Evolutionary conservation across 179 eudicot species (phyloP).

Genomic region (Beta macrorhiza): DNA sequence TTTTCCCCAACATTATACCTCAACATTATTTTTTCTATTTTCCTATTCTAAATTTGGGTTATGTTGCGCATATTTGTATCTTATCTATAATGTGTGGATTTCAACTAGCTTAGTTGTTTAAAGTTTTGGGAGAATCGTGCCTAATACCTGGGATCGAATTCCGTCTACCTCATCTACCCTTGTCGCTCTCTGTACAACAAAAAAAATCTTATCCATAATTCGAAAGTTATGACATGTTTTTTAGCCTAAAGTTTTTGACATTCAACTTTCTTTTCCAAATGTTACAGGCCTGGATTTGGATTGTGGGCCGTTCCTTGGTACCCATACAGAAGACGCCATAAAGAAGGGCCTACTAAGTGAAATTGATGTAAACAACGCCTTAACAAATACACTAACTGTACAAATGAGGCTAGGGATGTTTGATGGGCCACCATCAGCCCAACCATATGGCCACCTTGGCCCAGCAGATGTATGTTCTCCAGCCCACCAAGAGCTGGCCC

Average conservation of each 20-base stretch:
- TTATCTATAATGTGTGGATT: too few species aligned
- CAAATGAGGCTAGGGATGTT: constrained; percentile 76
- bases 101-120: too few species aligned
- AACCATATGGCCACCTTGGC: constrained; percentile 51
- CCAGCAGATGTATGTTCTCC: constrained; percentile 53
- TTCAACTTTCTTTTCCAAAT: background rate
- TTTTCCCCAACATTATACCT: too few species aligned
- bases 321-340: constrained; percentile 52
- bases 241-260: background rate
- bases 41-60: background rate
- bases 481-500: constrained; percentile 60
- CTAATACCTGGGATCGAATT: too few species aligned
- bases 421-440: constrained; percentile 57
- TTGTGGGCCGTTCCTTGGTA: constrained; percentile 59
- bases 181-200: too few species aligned
- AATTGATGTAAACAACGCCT: constrained; percentile 47
- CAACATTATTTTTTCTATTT: background rate
- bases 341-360: constrained; percentile 45
- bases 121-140: too few species aligned
- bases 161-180: too few species aligned
- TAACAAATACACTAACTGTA: constrained; percentile 46
- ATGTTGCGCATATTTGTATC: too few species aligned
- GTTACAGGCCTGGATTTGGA: constrained; percentile 63
- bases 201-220: background rate
- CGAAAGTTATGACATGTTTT: background rate